Conservation (phyloP, 495 filamentous ascomycete species). For the Daldinia loculata region DNA sequence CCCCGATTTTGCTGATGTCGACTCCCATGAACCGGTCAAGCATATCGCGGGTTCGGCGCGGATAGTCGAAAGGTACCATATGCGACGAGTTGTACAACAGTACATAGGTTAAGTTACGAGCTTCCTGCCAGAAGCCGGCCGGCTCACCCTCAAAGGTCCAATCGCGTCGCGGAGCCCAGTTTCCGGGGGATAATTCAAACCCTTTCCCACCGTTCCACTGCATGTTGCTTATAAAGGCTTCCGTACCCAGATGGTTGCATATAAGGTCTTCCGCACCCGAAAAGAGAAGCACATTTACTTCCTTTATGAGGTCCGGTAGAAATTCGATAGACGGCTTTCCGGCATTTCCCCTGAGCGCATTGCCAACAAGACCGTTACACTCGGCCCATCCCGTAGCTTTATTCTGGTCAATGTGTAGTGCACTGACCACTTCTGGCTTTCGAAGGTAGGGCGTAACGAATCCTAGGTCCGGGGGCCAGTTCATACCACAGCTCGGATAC, state of each 20-base stretch:
- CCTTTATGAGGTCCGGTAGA: constrained; percentile 78
- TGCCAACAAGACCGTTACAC: constrained; percentile 80
- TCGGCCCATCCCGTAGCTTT: constrained; percentile 92
- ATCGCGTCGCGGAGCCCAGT: constrained; percentile 87
- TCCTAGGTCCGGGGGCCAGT: constrained; percentile 88
- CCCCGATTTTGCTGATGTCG: constrained; percentile 91
- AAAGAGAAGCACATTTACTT: constrained; percentile 84
- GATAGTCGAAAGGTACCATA: constrained; percentile 96
- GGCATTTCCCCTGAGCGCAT: constrained; percentile 70
- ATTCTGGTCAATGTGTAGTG: constrained; percentile 82
- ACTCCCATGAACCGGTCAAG: constrained; percentile 95
- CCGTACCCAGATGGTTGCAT: constrained; percentile 96
- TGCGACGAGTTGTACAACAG: constrained; percentile 95
- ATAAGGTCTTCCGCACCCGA: constrained; percentile 94
- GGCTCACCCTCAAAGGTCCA: constrained; percentile 95
- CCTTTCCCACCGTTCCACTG: constrained; percentile 89
- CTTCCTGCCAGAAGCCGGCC: constrained; percentile 92
- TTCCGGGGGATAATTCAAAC: constrained; percentile 88
- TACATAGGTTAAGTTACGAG: constrained; percentile 94
- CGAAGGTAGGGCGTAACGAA: constrained; percentile 84
- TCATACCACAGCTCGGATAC: constrained; percentile 86
- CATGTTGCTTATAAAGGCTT: constrained; percentile 89
- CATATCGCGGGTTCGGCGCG: constrained; percentile 91
- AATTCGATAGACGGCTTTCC: constrained; percentile 76
- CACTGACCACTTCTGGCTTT: constrained; percentile 76